A percentile compares a stretch with the other conserved stretches of the same genome.
These are phyloP conservation scores for Spathaspora passalidarum DNA, from an alignment of 805 yeast genomes.

Conservation along the genomic window DNA sequence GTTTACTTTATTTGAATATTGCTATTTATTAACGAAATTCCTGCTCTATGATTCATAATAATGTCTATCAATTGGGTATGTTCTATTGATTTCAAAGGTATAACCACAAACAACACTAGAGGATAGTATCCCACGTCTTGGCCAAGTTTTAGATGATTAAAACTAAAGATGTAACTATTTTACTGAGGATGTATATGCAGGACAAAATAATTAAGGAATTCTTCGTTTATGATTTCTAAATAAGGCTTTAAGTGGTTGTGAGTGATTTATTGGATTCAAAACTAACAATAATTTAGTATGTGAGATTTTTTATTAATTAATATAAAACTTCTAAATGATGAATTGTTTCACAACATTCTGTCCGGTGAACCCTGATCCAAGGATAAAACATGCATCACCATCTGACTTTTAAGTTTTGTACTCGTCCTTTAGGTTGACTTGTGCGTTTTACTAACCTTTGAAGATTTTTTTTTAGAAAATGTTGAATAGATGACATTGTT, in stretches of 20 bases:
- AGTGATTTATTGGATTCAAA: background rate
- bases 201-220: slow-evolving; percentile 65
- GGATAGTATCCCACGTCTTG: background rate
- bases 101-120: background rate
- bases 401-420: slow-evolving; percentile 52
- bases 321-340: slow-evolving; percentile 19
- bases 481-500: background rate
- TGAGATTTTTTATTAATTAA: background rate
- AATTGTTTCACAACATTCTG: slow-evolving; percentile 23
- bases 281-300: slow-evolving; percentile 3
- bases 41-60: background rate
- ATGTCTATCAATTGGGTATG: background rate
- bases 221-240: slow-evolving; percentile 67
- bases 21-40: background rate
- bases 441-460: background rate
- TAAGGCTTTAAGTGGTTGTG: background rate
- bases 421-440: background rate
- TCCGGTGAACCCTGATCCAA: slow-evolving; percentile 71
- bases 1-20: background rate
- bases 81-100: background rate
- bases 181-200: slow-evolving; percentile 78
- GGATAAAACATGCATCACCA: slow-evolving; percentile 97
- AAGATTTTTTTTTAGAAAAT: background rate
- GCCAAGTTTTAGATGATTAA: slow-evolving; percentile 20
- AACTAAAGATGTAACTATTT: slow-evolving; percentile 26